A percentile compares a stretch with the other conserved stretches of the same genome.
These are phyloP conservation scores for Lasiodiplodia gonubiensis DNA, from an alignment of 2,329 filamentous ascomycete genomes.

Conservation along the genomic window DNA sequence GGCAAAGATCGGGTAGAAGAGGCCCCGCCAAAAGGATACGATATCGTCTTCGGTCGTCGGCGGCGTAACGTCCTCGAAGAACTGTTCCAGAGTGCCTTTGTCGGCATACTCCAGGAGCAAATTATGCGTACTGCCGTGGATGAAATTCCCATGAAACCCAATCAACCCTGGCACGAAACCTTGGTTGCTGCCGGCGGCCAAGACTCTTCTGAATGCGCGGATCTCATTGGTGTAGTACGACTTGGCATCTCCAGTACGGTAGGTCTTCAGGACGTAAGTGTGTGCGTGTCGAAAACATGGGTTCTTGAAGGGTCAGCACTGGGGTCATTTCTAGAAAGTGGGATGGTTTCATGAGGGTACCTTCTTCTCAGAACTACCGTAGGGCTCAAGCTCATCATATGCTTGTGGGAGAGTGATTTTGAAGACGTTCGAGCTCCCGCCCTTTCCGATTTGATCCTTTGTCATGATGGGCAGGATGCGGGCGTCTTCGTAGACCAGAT, in stretches of 20 bases:
- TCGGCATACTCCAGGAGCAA: slow-evolving; percentile 47
- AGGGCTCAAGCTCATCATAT: slow-evolving; percentile 30
- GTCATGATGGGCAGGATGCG: slow-evolving; percentile 31
- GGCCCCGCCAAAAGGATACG: slow-evolving; percentile 40
- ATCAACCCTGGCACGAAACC: slow-evolving; percentile 6
- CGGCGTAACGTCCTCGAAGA: slow-evolving; percentile 35
- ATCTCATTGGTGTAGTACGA: slow-evolving; percentile 33
- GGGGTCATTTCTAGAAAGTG: background rate
- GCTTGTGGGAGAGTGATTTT: slow-evolving; percentile 30
- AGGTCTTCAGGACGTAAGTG: slow-evolving; percentile 34
- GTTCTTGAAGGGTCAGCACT: background rate
- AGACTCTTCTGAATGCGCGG: slow-evolving; percentile 22
- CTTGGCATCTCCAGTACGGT: slow-evolving; percentile 5
- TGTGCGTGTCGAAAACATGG: background rate
- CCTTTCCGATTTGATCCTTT: background rate
- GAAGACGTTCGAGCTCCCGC: background rate
- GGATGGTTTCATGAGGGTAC: background rate
- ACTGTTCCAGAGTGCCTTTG: slow-evolving; percentile 40
- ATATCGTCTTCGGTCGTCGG: slow-evolving; percentile 37
- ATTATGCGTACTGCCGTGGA: slow-evolving; percentile 35
- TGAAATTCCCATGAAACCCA: slow-evolving; percentile 34
- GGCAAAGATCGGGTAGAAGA: slow-evolving; percentile 39
- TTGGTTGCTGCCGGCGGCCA: slow-evolving; percentile 11
- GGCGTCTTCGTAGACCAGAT: slow-evolving; percentile 1
- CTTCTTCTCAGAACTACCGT: slow-evolving; percentile 2